These are phyloP conservation scores for Carex littledalei DNA, from an alignment of 176 grass and related monocot genomes.

Conservation along the genomic window DNA sequence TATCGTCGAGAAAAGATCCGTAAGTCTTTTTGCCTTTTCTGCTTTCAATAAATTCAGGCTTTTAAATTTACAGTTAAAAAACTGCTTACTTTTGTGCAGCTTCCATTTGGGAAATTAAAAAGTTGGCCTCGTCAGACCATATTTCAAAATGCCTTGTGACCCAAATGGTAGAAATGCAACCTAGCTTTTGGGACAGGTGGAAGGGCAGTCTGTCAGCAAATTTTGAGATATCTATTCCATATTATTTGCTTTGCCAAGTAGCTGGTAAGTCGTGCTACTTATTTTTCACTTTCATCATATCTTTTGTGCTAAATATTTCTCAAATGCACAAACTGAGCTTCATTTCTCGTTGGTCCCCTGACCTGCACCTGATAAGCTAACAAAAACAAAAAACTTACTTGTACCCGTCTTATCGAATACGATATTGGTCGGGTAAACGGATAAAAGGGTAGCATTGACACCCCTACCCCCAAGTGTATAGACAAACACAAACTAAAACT, in stretches of 20 bases:
- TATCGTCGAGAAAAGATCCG: constrained; percentile 72
- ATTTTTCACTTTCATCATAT: background rate
- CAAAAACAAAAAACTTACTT: too few species aligned
- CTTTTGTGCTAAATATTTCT: background rate
- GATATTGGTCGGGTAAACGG: too few species aligned
- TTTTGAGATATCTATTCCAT: constrained; percentile 83
- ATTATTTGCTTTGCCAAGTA: constrained; percentile 89
- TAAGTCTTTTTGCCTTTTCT: constrained; percentile 36
- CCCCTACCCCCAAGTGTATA: background rate
- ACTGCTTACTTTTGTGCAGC: constrained; percentile 46
- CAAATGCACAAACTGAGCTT: background rate
- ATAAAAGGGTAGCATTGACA: too few species aligned
- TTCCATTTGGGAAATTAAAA: constrained; percentile 89
- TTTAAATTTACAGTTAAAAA: background rate
- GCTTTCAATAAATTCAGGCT: background rate
- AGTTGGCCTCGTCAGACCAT: constrained; percentile 34
- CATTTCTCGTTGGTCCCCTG: background rate
- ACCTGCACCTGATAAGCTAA: too few species aligned
- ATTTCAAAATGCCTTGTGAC: constrained; percentile 72
- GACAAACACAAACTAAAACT: background rate
- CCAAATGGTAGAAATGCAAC: constrained; percentile 65
- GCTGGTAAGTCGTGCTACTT: constrained; percentile 44
- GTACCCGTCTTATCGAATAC: too few species aligned
- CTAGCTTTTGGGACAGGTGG: constrained; percentile 69
- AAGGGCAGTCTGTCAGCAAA: constrained; percentile 47